Percentiles rank a stretch among this genome's conserved stretches.
Conservation (phyloP, 2,329 filamentous ascomycete genomes). For the Fusarium tuaranense region DNA sequence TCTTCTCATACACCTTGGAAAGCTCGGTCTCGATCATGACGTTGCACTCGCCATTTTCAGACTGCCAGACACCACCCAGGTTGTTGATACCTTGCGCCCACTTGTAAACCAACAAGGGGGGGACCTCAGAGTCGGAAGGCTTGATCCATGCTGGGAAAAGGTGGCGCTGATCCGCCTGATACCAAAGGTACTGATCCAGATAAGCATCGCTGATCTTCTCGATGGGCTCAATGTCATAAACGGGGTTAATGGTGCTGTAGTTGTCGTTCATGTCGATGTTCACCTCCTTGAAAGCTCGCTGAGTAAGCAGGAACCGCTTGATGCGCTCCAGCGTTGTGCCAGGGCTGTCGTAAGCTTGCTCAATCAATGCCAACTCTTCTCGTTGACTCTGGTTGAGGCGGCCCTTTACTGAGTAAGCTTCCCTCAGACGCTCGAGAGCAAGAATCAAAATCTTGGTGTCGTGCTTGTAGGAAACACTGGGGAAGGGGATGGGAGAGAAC, state of each 20-base stretch:
- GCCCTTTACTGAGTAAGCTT: slow-evolving; percentile 98
- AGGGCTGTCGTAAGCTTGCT: slow-evolving; percentile 97
- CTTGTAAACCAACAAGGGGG: slow-evolving; percentile 94
- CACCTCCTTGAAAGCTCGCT: slow-evolving; percentile 98
- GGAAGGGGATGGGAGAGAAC: slow-evolving; percentile 98
- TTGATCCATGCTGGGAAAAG: slow-evolving; percentile 99
- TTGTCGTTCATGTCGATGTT: slow-evolving; percentile 99
- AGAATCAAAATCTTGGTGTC: slow-evolving; percentile 99
- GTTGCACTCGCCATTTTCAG: slow-evolving; percentile 93
- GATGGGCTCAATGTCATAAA: slow-evolving; percentile 98
- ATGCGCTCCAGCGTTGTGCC: slow-evolving; percentile 96
- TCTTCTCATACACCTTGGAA: slow-evolving; percentile 99
- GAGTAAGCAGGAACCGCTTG: slow-evolving; percentile 96
- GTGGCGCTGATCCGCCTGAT: slow-evolving; percentile 96
- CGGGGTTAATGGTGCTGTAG: slow-evolving; percentile 98
- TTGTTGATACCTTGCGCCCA: slow-evolving; percentile 99
- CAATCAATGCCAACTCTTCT: slow-evolving; percentile 95
- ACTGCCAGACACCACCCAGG: slow-evolving; percentile 93
- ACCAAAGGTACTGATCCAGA: slow-evolving; percentile 98
- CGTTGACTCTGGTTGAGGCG: slow-evolving; percentile 96
- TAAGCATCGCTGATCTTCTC: slow-evolving; percentile 99
- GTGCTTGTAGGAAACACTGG: slow-evolving; percentile 98
- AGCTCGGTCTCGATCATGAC: slow-evolving; percentile 98
- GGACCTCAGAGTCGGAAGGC: slow-evolving; percentile 97
- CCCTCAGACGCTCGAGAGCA: slow-evolving; percentile 89